Evolutionary conservation across 2,329 filamentous ascomycete species (phyloP).

Genomic region (Diaporthe ilicicola): DNA sequence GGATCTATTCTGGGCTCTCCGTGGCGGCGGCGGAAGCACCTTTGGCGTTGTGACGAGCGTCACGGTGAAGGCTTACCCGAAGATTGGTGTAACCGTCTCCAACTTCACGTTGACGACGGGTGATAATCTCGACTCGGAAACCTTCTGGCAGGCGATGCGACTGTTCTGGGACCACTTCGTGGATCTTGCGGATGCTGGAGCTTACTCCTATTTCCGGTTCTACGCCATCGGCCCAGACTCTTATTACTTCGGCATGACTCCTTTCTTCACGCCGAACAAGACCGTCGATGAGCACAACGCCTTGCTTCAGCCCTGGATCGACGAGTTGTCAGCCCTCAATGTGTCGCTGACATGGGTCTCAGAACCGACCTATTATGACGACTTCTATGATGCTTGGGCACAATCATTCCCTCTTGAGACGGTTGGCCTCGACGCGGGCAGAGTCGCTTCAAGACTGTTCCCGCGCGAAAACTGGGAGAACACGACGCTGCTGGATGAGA

Average conservation of each 20-base stretch:
- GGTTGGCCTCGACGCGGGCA: conserved; percentile 37
- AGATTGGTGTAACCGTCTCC: conserved; percentile 35
- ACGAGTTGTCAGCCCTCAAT: conserved; percentile 52
- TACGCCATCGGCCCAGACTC: conserved; percentile 19
- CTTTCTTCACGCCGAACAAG: conserved; percentile 33
- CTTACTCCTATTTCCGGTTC: conserved; percentile 50
- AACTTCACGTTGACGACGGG: conserved; percentile 49
- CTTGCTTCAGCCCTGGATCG: conserved; percentile 44
- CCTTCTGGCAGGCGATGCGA: conserved; percentile 60
- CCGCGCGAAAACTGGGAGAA: conserved; percentile 41
- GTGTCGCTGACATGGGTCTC: conserved; percentile 38
- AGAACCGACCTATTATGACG: conserved; percentile 38
- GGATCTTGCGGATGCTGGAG: conserved; percentile 57
- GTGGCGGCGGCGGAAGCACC: conserved; percentile 53
- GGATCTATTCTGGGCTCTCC: conserved; percentile 60
- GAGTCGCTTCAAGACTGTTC: conserved; percentile 42
- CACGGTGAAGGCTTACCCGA: conserved; percentile 39
- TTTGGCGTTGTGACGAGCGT: conserved; percentile 45
- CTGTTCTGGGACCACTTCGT: conserved; percentile 56
- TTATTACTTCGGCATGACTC: conserved; percentile 31
- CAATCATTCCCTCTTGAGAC: conserved; percentile 40
- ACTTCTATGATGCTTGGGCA: conserved; percentile 42
- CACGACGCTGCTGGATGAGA: conserved; percentile 39
- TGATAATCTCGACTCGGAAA: conserved; percentile 57
- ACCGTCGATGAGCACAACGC: conserved; percentile 21